Evolutionary conservation across 305 asterid genomes (phyloP).

Genomic region (Fraxinus platypoda): DNA sequence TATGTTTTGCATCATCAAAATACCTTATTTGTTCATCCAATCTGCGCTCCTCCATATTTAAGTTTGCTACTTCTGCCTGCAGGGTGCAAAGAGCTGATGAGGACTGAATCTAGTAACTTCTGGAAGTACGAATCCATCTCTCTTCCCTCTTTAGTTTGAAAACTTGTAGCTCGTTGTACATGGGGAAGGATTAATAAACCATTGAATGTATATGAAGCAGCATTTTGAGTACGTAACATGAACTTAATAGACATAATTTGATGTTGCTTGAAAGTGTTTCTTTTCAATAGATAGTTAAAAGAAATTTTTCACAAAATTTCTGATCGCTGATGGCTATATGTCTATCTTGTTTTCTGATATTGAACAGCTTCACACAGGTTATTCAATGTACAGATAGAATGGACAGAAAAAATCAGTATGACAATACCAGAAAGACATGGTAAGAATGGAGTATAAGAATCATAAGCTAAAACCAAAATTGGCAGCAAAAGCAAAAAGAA

Average conservation of each 20-base stretch:
- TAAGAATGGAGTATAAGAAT: not conserved
- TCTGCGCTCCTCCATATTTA: slow-evolving; percentile 63
- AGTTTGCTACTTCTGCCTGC: slow-evolving; percentile 79
- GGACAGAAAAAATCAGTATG: not conserved
- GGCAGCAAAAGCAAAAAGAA: not conserved
- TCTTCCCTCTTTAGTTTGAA: not conserved
- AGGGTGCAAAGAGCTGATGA: slow-evolving; percentile 8
- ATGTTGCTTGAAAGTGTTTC: not conserved
- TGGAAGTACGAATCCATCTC: not conserved
- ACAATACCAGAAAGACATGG: not conserved
- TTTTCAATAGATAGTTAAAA: not conserved
- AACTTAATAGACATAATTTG: not conserved
- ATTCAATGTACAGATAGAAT: not conserved
- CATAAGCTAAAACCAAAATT: not conserved
- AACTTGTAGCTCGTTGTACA: not conserved
- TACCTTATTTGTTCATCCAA: slow-evolving; percentile 80
- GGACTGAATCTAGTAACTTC: not conserved
- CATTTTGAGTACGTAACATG: not conserved
- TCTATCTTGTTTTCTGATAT: not conserved
- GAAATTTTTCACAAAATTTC: not conserved
- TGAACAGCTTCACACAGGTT: not conserved
- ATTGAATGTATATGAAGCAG: not conserved
- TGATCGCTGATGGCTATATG: not conserved
- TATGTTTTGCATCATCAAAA: not conserved
- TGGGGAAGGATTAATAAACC: not conserved